These are phyloP conservation scores for Petunia axillaris DNA, from an alignment of 257 asterid genomes.

Conservation along the genomic window DNA sequence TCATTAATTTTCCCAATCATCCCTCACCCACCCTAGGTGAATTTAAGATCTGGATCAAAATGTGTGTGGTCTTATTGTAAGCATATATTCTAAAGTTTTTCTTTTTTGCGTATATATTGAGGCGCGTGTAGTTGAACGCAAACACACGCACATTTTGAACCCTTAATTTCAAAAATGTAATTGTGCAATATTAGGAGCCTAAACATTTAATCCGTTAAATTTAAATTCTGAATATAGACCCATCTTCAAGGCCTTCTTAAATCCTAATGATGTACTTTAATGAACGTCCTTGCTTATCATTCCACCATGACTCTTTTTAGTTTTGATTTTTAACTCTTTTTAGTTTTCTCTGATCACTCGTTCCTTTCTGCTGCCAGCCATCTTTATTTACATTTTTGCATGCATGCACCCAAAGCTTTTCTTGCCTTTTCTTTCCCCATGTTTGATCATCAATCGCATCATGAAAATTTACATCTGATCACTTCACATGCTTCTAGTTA, in stretches of 20 bases:
- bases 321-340: constrained; percentile 15
- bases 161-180: too few relatives aligned
- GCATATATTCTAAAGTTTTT: neutral
- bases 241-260: constrained; percentile 37
- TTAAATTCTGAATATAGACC: neutral
- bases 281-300: constrained; percentile 22
- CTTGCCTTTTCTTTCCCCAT: constrained; percentile 32
- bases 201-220: neutral
- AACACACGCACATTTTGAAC: too few relatives aligned
- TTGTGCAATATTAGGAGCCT: too few relatives aligned
- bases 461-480: neutral
- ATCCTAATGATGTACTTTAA: constrained; percentile 29
- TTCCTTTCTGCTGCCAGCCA: constrained; percentile 23
- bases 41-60: too few relatives aligned
- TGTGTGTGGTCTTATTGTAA: too few relatives aligned
- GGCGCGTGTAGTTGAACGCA: too few relatives aligned
- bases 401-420: constrained; percentile 51
- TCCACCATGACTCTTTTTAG: constrained; percentile 25
- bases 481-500: constrained; percentile 13
- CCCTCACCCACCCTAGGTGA: neutral
- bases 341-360: constrained; percentile 27
- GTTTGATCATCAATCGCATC: constrained; percentile 26
- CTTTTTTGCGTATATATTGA: neutral
- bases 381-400: constrained; percentile 49
- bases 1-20: constrained; percentile 24